Evolutionary conservation across 176 grass and related monocot species (phyloP).

Genomic region (Triticum urartu): DNA sequence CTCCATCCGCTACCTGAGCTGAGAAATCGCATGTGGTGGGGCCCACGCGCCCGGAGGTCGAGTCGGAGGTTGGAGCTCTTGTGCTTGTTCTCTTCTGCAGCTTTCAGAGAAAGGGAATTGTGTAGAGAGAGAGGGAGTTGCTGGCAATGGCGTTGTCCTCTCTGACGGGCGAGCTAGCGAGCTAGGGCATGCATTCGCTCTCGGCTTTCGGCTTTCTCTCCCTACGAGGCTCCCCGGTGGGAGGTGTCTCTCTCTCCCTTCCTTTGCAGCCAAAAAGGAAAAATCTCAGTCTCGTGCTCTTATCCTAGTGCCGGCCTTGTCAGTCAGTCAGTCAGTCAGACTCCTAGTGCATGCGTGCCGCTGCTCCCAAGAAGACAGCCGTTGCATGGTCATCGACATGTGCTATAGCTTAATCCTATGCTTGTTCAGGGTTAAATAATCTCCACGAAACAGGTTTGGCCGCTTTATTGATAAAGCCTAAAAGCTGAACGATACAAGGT

Average conservation of each 20-base stretch:
- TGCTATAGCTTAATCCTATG: background rate
- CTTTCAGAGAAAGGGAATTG: too few relatives aligned
- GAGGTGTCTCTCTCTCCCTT: background rate
- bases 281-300: slow-evolving; percentile 40
- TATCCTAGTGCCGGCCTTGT: slow-evolving; percentile 1
- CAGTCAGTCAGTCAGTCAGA: background rate
- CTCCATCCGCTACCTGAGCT: slow-evolving; percentile 33
- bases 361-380: background rate
- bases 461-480: too few relatives aligned
- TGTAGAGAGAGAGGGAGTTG: background rate
- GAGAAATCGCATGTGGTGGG: slow-evolving; percentile 23
- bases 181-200: slow-evolving; percentile 25
- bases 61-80: slow-evolving; percentile 23
- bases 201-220: slow-evolving; percentile 54
- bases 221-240: slow-evolving; percentile 29
- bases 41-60: background rate
- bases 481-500: too few relatives aligned
- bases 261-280: slow-evolving; percentile 7
- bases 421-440: background rate
- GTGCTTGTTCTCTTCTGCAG: slow-evolving; percentile 29
- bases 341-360: background rate
- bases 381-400: background rate
- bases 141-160: background rate
- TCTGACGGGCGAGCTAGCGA: background rate
- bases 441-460: too few relatives aligned